A percentile compares a stretch with the other conserved stretches of the same genome.
phyloP scores from a whole-genome alignment of 2,329 filamentous ascomycete species.

The Alternaria triticimaculans region DNA sequence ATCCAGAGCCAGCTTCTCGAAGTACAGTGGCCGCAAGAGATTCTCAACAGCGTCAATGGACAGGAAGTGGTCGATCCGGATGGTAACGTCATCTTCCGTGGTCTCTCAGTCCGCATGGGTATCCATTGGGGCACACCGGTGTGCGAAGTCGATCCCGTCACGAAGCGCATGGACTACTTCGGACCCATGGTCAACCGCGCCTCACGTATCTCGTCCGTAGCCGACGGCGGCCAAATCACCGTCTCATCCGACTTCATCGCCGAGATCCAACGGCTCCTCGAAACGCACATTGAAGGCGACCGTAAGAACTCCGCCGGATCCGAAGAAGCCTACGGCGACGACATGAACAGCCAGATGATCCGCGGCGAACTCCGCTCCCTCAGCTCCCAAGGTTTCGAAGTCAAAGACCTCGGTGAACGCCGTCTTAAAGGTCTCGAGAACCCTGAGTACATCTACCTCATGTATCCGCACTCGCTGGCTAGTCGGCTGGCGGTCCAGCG shows the following conservation, averaged over 20 bases:
- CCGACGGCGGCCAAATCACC: conserved; percentile 95
- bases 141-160: conserved; percentile 94
- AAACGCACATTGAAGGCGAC: conserved; percentile 87
- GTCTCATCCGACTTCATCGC: conserved; percentile 97
- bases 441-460: conserved; percentile 91
- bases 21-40: conserved; percentile 91
- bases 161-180: conserved; percentile 98
- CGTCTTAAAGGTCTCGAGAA: conserved; percentile 98
- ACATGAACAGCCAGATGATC: conserved; percentile 76
- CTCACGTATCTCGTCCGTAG: conserved; percentile 89
- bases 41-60: conserved; percentile 84
- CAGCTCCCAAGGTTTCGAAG: conserved; percentile 90
- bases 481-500: conserved; percentile 78
- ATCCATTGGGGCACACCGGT: conserved; percentile 95
- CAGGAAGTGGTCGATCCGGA: conserved; percentile 84
- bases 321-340: conserved; percentile 78
- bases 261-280: conserved; percentile 89
- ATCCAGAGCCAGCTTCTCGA: conserved; percentile 89
- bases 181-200: conserved; percentile 99
- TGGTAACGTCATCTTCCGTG: conserved; percentile 88
- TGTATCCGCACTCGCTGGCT: conserved; percentile 88
- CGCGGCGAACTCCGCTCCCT: conserved; percentile 86
- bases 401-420: conserved; percentile 93
- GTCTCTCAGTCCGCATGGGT: conserved; percentile 95
- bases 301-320: conserved; percentile 71